Percentiles rank a stretch among this genome's conserved stretches.
Conservation (phyloP, 768 basidiomycete genomes). For the Podaxis rugospora region DNA sequence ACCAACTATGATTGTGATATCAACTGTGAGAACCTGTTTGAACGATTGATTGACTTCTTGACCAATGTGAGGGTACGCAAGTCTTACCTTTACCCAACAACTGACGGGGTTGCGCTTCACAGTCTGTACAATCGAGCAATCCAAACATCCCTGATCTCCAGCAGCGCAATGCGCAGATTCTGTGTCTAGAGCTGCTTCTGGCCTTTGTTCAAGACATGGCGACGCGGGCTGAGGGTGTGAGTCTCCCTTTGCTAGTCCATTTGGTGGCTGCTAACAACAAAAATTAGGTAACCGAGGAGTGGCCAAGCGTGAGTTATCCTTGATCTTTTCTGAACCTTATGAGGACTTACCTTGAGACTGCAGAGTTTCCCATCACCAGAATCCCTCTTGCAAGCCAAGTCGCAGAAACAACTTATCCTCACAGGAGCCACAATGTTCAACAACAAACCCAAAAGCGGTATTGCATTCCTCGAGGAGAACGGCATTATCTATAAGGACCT, state of each 20-base stretch:
- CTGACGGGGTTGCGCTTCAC: conserved; percentile 21
- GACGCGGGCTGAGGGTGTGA: conserved; percentile 45
- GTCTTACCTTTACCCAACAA: background rate
- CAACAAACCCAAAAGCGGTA: conserved; percentile 83
- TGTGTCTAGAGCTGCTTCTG: conserved; percentile 85
- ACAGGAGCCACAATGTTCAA: conserved; percentile 88
- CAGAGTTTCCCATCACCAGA: conserved; percentile 57
- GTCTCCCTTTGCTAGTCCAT: conserved; percentile 11
- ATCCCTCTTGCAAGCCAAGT: conserved; percentile 63
- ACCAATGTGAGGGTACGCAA: conserved; percentile 60
- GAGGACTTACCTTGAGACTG: background rate
- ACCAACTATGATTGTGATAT: conserved; percentile 96
- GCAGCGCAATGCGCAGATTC: conserved; percentile 76
- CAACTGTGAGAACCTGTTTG: conserved; percentile 95
- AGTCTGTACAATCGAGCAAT: conserved; percentile 45
- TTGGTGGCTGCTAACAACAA: conserved; percentile 12
- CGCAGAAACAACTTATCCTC: conserved; percentile 81
- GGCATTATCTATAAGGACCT: conserved; percentile 76
- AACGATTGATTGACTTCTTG: conserved; percentile 82
- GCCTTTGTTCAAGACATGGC: conserved; percentile 89
- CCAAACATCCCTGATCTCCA: conserved; percentile 49
- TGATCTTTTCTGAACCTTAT: background rate
- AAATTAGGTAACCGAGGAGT: conserved; percentile 41
- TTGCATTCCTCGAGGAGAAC: conserved; percentile 90
- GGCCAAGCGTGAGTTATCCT: conserved; percentile 56